A percentile compares a stretch with the other conserved stretches of the same genome.
Evolutionary conservation across 2,329 filamentous ascomycete species (phyloP).

Genomic region (Paracoccidioides brasiliensis): DNA sequence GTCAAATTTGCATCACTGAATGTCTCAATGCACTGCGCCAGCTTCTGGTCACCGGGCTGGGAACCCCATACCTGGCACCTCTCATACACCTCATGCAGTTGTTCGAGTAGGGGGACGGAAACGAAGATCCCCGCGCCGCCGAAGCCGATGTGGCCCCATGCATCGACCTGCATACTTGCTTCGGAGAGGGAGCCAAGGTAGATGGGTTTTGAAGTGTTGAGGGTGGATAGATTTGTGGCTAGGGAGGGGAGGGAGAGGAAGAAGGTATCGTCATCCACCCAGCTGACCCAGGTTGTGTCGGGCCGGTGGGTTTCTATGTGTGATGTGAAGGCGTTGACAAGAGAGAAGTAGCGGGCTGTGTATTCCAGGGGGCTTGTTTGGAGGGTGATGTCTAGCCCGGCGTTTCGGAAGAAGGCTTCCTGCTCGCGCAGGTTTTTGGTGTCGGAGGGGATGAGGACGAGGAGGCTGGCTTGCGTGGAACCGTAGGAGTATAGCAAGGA

Average conservation of each 20-base stretch:
- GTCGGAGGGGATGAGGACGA: constrained; percentile 30
- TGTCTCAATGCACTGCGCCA: constrained; percentile 30
- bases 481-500: constrained; percentile 32
- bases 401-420: constrained; percentile 30
- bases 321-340: constrained; percentile 28
- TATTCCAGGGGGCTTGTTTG: constrained; percentile 29
- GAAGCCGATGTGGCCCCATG: constrained; percentile 32
- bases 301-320: constrained; percentile 27
- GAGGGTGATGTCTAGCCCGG: constrained; percentile 29
- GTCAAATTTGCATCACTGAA: constrained; percentile 28
- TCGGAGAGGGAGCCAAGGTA: constrained; percentile 33
- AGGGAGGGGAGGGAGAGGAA: constrained; percentile 29
- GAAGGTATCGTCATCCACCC: constrained; percentile 34
- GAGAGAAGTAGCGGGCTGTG: constrained; percentile 32
- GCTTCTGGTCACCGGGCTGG: constrained; percentile 33
- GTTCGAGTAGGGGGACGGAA: constrained; percentile 28
- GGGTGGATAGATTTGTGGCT: constrained; percentile 26
- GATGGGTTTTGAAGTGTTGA: constrained; percentile 28
- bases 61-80: constrained; percentile 32
- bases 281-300: constrained; percentile 30
- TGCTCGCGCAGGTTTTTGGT: constrained; percentile 28
- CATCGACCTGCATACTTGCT: constrained; percentile 32
- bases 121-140: constrained; percentile 34
- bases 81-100: constrained; percentile 27
- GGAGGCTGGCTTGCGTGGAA: constrained; percentile 27